Evolutionary conservation across 1,139 yeast genomes (phyloP).

Genomic region (Diutina rugosa): DNA sequence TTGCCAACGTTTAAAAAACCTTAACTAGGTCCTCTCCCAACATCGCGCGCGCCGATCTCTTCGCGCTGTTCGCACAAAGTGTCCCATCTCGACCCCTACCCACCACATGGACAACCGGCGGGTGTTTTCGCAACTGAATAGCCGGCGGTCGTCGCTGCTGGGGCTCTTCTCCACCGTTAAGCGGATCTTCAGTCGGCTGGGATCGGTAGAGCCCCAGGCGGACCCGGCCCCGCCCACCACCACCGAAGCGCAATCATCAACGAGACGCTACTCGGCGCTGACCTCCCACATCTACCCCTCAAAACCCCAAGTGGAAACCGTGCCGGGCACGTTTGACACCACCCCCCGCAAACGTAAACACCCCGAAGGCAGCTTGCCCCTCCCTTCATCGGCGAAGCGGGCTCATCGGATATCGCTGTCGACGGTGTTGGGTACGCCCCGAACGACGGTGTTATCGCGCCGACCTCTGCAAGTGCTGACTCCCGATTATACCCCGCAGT

Average conservation of each 20-base stretch:
- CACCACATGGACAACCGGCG: slow-evolving; percentile 1
- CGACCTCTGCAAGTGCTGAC: slow-evolving; percentile 7
- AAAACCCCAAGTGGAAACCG: not conserved
- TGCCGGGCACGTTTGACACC: slow-evolving; percentile 1
- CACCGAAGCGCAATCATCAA: not conserved
- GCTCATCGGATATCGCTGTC: not conserved
- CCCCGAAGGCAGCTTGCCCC: not conserved
- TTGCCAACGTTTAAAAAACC: not conserved
- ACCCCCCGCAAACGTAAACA: not conserved
- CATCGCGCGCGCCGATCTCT: not conserved
- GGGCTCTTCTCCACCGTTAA: not conserved
- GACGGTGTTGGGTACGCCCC: not conserved
- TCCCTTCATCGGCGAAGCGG: not conserved
- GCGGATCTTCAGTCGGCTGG: slow-evolving; percentile 1
- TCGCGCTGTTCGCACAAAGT: not conserved
- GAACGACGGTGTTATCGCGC: not conserved
- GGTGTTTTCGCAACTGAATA: not conserved
- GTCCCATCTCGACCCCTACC: not conserved
- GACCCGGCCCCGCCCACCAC: not conserved
- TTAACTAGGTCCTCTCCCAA: not conserved
- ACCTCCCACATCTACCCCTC: not conserved
- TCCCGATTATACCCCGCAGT: slow-evolving; percentile 28
- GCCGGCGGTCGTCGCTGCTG: not conserved
- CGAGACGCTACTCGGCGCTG: not conserved
- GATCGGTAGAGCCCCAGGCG: not conserved